A percentile compares a stretch with the other conserved stretches of the same genome.
Evolutionary conservation across 257 asterid genomes (phyloP).

Genomic region (Scutellaria barbata): DNA sequence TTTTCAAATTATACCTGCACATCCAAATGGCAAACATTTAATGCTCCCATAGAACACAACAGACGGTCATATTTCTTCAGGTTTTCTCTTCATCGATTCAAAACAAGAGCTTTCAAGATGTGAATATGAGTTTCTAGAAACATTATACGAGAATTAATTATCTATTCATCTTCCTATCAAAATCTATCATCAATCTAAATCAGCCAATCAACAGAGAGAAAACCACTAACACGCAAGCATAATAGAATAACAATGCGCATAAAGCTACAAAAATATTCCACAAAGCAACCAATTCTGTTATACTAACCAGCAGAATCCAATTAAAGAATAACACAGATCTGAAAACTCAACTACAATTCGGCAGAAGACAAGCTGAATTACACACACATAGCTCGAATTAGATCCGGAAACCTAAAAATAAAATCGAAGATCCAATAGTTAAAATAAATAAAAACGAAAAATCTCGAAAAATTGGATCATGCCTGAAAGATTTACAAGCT

Average conservation of each 20-base stretch:
- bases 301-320: conserved; percentile 14
- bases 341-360: conserved; percentile 6
- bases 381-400: conserved; percentile 15
- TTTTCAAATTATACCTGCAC: conserved; percentile 38
- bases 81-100: conserved; percentile 32
- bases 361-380: conserved; percentile 1
- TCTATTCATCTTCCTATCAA: conserved; percentile 2
- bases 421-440: conserved; percentile 28
- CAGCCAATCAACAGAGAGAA: conserved; percentile 10
- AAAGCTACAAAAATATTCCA: neutral
- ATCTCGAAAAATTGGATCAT: conserved; percentile 5
- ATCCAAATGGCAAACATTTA: conserved; percentile 23
- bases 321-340: conserved; percentile 33
- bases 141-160: neutral
- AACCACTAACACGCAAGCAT: neutral
- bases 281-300: conserved; percentile 8
- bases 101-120: conserved; percentile 17
- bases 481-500: conserved; percentile 37
- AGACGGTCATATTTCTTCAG: conserved; percentile 13
- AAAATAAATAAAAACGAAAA: conserved; percentile 18
- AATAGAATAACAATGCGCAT: conserved; percentile 22
- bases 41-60: conserved; percentile 18
- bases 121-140: conserved; percentile 17
- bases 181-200: conserved; percentile 21
- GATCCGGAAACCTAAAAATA: conserved; percentile 33